Base-by-base conservation (phyloP, 768 basidiomycete species). In the Cyclocybe aegerita region DNA sequence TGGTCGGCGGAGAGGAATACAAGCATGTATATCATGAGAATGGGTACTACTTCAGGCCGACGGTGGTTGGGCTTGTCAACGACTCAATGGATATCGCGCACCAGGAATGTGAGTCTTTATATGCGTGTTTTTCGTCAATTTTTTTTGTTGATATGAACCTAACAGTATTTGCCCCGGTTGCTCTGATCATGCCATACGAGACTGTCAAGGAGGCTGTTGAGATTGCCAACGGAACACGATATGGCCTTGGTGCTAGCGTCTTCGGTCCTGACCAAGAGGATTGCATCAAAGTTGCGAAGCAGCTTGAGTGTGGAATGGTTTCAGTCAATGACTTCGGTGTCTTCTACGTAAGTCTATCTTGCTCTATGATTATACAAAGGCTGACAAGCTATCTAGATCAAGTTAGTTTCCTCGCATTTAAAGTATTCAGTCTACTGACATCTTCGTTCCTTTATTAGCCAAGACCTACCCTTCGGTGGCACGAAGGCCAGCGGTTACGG, bases 401-500 rank as follows among this genome's bases (percentile, higher is more conserved):
- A 91, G 85, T 86, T 66, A 55, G 84, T 68, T 14, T 16, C 54
- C 45, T 62, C 7, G 59, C 46, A 55, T 15, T 35, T 4, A 31
- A 41, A 51, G 15, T 10, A 38, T 44, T 39, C 53, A 44, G 23
- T 54, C 49, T 54, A 48, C 50, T 62, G 16, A 60, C 12, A 12
- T 30, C 32, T 16, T 23, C 14, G n/a, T 36, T 31, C 38, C 46
- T 45, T 17, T 35, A 56, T 62, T 66, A 78, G 78, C 64, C 96
- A 99, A 77, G 90, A 93, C 62, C 75, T 96, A 55, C 96, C 97
- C 8, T 99, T 99, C 54, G 97, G 97, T 29, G 97, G 97, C 35
- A 80, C 81, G 39, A 99, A 98, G 68, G 78, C 78, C 30, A 93
- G 90, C 45, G 96, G 96, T 36, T 95, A 96, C 63, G 96, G 94